phyloP scores from a whole-genome alignment of 2,329 filamentous ascomycete genomes.

The Hypoxylon sp. region DNA sequence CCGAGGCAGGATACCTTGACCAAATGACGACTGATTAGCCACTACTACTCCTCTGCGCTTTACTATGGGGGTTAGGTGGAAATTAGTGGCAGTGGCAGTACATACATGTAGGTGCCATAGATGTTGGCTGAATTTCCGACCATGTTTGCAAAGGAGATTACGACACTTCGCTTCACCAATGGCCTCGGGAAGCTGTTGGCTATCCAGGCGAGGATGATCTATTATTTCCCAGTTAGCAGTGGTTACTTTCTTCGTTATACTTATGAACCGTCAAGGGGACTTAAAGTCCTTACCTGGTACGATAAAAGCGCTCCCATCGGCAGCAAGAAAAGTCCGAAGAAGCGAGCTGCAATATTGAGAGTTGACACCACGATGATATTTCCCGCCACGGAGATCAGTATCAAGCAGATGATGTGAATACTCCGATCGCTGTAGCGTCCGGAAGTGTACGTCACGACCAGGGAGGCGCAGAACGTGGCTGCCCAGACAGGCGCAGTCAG shows the following conservation, averaged over 20 bases:
- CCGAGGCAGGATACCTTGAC: slow-evolving; percentile 55
- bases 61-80: neutral
- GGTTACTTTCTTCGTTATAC: neutral
- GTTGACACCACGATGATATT: slow-evolving; percentile 70
- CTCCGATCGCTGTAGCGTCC: slow-evolving; percentile 69
- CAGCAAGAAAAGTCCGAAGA: slow-evolving; percentile 76
- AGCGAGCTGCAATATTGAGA: slow-evolving; percentile 65
- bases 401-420: slow-evolving; percentile 68
- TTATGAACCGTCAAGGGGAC: neutral
- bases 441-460: slow-evolving; percentile 69
- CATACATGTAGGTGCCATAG: slow-evolving; percentile 64
- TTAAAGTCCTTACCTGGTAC: slow-evolving; percentile 54
- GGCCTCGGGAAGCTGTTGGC: slow-evolving; percentile 81
- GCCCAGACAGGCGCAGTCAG: slow-evolving; percentile 73
- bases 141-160: slow-evolving; percentile 77
- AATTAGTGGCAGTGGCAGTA: neutral
- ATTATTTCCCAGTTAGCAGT: slow-evolving; percentile 9
- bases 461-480: slow-evolving; percentile 66
- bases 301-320: slow-evolving; percentile 67
- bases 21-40: slow-evolving; percentile 17
- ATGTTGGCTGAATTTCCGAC: slow-evolving; percentile 72
- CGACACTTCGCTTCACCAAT: slow-evolving; percentile 74
- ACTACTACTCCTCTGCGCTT: neutral
- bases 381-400: slow-evolving; percentile 66
- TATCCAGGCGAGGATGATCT: slow-evolving; percentile 76